A percentile compares a stretch with the other conserved stretches of the same genome.
These are phyloP conservation scores for Verticillium longisporum DNA, from an alignment of 2,329 filamentous ascomycete genomes.

Conservation along the genomic window DNA sequence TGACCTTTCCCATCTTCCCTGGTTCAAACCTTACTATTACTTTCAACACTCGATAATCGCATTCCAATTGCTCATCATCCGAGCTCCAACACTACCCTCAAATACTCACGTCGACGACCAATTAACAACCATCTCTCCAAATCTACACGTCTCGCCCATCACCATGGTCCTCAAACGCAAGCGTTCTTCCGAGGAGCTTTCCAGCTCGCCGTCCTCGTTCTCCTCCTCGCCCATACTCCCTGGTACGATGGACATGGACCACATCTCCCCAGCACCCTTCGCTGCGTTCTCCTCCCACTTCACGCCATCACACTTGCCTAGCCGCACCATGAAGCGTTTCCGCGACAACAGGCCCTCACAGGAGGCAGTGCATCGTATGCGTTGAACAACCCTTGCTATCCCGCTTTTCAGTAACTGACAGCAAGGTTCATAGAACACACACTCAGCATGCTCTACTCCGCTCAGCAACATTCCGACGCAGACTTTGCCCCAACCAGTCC, in stretches of 20 bases:
- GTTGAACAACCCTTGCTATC: neutral
- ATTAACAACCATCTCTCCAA: neutral
- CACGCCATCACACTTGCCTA: constrained; percentile 38
- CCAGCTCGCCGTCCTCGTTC: constrained; percentile 33
- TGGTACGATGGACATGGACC: constrained; percentile 24
- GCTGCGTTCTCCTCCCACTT: constrained; percentile 17
- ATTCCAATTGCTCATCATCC: neutral
- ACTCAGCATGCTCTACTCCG: constrained; percentile 50
- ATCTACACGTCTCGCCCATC: neutral
- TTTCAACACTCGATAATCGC: neutral
- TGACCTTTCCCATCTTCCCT: neutral
- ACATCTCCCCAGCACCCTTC: constrained; percentile 19
- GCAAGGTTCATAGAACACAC: constrained; percentile 40
- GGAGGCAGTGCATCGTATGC: constrained; percentile 47
- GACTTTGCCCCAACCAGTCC: constrained; percentile 10
- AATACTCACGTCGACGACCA: neutral
- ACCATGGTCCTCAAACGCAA: constrained; percentile 56
- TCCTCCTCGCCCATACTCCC: constrained; percentile 30
- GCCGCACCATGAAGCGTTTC: constrained; percentile 55
- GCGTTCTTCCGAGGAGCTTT: constrained; percentile 53
- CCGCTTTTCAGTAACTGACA: too few relatives aligned
- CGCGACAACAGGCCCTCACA: constrained; percentile 54
- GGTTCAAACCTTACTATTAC: neutral
- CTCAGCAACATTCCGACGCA: constrained; percentile 31
- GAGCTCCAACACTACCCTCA: neutral